Percentiles rank a stretch among this genome's conserved stretches.
phyloP scores from a whole-genome alignment of 805 yeast genomes.

The Wickerhamomyces chambardii region DNA sequence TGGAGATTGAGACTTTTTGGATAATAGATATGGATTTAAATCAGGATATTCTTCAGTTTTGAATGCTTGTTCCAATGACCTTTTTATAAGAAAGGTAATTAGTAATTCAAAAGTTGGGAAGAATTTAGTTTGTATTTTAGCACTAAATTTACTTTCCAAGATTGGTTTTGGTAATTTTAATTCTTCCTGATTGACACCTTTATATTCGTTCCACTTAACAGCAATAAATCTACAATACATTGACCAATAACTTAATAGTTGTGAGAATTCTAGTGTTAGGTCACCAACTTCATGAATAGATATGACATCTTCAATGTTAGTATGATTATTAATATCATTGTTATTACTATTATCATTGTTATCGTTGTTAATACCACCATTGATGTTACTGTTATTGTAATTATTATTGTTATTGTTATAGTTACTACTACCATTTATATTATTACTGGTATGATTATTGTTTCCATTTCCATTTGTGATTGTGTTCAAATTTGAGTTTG shows the following conservation, averaged over 20 bases:
- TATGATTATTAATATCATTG: constrained; percentile 14
- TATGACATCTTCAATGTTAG: constrained; percentile 19
- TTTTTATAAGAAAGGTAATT: constrained; percentile 56
- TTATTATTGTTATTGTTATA: no score
- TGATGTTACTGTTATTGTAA: no score
- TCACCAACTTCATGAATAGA: constrained; percentile 63
- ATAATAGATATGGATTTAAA: constrained; percentile 23
- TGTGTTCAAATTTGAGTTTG: no score
- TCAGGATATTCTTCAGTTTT: constrained; percentile 74
- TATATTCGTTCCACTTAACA: constrained; percentile 51
- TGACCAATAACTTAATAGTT: constrained; percentile 81
- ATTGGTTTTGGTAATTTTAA: constrained; percentile 43
- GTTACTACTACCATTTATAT: no score
- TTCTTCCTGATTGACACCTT: constrained; percentile 13
- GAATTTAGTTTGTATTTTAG: constrained; percentile 42
- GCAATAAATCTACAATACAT: constrained; percentile 68
- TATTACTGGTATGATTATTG: no score
- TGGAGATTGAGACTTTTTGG: constrained; percentile 23
- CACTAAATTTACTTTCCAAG: constrained; percentile 41
- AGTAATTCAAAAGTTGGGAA: constrained; percentile 58
- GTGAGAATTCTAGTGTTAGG: constrained; percentile 58
- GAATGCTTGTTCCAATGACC: constrained; percentile 77
- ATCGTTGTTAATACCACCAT: no score
- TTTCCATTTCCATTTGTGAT: no score
- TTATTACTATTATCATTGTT: constrained; percentile 17